Base-by-base conservation (phyloP, 2,329 filamentous ascomycete genomes). In the Aurifilum marmelostoma region DNA sequence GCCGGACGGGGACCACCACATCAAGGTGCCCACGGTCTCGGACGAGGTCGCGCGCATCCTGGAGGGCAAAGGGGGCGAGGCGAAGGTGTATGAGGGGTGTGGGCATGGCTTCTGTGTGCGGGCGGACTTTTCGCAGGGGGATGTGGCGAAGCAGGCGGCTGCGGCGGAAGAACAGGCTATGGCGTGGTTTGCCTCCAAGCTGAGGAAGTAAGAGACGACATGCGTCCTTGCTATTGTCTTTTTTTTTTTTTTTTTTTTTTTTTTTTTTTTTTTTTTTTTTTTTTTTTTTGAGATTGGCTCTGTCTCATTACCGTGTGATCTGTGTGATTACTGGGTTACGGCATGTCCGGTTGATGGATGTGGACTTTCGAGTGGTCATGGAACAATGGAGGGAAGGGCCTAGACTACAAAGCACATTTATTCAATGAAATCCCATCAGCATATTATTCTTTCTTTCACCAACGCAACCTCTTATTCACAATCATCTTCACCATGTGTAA, bases 1-100 rank as follows among this genome's bases (percentile, higher is more conserved):
- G 6, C 83, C 81, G 4, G 82, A 84, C 43, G 73, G 76, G 2
- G 86, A 88, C 73, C 74, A 77, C 56, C 77, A 77, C 60, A n/a
- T 71, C 21, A 34, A 24, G 3, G 72, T 87, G 54, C 73, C 77
- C 0, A 47, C 71, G 29, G 74, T 76, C 29, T 73, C 79, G 62
- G 76, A 79, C 11, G 75, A 77, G 50, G 77, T 83, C 59, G 77
- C 78, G 68, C 71, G 72, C 0, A 75, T 80, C 12, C 73, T 84
- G 32, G 77, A 77, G 61, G 77, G 75, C 24, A 78, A 80, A 75
- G 12, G 71, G 70, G 78, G 81, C 14, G 81, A 83, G 71, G 72
- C 80, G 6, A 69, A 71, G 2, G 65, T 83, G 5, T 83, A 83
- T 71, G 69, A 77, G 12, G 77, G 78, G 16, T 78, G 77, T 18